Percentiles rank a stretch among this genome's conserved stretches.
These are phyloP conservation scores for Kurtzmaniella quercitrusa DNA, from an alignment of 1,139 yeast genomes.

Conservation along the genomic window DNA sequence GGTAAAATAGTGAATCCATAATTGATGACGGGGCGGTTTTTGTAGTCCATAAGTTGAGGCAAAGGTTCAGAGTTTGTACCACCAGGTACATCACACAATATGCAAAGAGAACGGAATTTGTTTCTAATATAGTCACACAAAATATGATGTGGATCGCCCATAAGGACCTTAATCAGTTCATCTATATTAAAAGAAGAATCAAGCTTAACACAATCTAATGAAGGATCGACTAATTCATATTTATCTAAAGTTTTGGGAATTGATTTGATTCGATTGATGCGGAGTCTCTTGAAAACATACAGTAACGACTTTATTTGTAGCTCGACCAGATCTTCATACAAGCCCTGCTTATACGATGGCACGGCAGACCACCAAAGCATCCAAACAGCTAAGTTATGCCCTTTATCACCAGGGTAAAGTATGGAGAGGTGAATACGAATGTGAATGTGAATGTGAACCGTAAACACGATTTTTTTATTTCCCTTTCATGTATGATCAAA, in stretches of 20 bases:
- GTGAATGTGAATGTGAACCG: neutral
- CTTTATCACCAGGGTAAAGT: neutral
- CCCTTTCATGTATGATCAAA: neutral
- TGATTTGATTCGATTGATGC: slow-evolving; percentile 40
- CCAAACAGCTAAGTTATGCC: neutral
- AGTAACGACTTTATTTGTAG: slow-evolving; percentile 54
- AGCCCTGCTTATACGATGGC: slow-evolving; percentile 47
- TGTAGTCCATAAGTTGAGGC: slow-evolving; percentile 21
- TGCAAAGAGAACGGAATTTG: slow-evolving; percentile 57
- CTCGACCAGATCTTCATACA: slow-evolving; percentile 50
- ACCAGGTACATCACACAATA: slow-evolving; percentile 46
- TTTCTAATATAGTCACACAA: slow-evolving; percentile 62
- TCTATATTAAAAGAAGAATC: slow-evolving; percentile 50
- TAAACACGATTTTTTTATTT: neutral
- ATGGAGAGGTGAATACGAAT: neutral
- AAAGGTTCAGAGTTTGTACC: slow-evolving; percentile 15
- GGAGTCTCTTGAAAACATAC: slow-evolving; percentile 53
- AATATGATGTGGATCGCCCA: slow-evolving; percentile 55
- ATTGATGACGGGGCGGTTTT: slow-evolving; percentile 16
- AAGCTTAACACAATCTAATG: slow-evolving; percentile 24
- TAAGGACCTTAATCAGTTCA: slow-evolving; percentile 38
- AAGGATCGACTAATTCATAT: neutral
- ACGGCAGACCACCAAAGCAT: slow-evolving; percentile 14
- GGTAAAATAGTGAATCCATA: slow-evolving; percentile 44
- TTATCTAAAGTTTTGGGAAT: slow-evolving; percentile 19